phyloP scores from a whole-genome alignment of 2,329 filamentous ascomycete species.

The Penicillium sp. region DNA sequence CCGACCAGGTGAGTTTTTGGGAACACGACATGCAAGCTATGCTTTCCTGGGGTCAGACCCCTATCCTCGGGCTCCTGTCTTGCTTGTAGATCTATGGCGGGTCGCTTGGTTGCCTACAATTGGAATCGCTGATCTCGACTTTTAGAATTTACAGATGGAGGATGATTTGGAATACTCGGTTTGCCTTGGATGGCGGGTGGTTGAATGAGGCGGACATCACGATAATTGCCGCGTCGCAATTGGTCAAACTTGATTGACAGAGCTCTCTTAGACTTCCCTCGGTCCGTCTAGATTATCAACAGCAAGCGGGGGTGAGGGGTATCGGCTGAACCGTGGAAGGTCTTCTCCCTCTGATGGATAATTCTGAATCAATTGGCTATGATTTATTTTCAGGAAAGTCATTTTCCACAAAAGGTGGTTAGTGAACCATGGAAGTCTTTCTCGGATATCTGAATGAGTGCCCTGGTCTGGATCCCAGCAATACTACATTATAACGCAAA shows the following conservation, averaged over 20 bases:
- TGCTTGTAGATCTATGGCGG: not conserved
- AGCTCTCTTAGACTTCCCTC: constrained; percentile 3
- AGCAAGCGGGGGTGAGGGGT: not conserved
- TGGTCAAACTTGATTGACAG: not conserved
- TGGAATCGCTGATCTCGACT: not conserved
- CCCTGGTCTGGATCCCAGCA: no score
- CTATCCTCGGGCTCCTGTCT: not conserved
- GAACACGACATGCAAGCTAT: not conserved
- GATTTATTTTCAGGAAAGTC: not conserved
- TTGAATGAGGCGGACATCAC: not conserved
- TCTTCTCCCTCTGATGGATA: not conserved
- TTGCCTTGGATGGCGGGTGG: not conserved
- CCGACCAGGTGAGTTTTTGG: not conserved
- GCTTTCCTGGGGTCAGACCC: not conserved
- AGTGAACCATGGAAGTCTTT: not conserved
- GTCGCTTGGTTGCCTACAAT: not conserved
- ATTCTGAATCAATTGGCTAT: not conserved
- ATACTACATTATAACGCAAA: not conserved
- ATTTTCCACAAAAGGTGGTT: not conserved
- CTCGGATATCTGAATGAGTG: not conserved
- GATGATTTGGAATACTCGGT: constrained; percentile 3
- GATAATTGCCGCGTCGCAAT: not conserved
- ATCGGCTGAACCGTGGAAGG: not conserved
- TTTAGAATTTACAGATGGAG: not conserved
- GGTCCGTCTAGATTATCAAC: not conserved